Base-by-base conservation (phyloP, 768 basidiomycete genomes). In the Mrakia frigida region DNA sequence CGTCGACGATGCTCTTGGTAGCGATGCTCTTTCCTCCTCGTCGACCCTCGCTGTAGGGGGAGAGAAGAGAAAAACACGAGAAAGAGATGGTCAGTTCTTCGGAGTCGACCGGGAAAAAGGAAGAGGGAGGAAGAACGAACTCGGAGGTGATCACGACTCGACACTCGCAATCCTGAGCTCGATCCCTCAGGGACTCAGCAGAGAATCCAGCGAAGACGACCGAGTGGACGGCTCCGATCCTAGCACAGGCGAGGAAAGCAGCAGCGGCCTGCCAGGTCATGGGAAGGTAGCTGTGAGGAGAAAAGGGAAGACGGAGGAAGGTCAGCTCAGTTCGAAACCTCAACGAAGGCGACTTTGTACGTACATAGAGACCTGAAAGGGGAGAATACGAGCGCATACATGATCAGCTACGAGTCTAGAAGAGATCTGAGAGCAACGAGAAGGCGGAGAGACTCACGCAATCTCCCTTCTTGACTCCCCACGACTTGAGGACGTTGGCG, bases 141-240 rank as follows among this genome's bases (percentile, higher is more conserved):
- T 99, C 96, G 46, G 90, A 90, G 14, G 96, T 99, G 81, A 99
- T 93, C 77, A 99, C 85, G n/a, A 99, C 92, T 63, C 90, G 88
- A 46, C 89, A 92, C 80, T 88, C 87, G 85, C 96, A 97, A 83
- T 99, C 96, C 63, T 89, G 87, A 28, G 94, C 88, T 72, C 96
- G 90, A 84, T 98, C 96, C 53, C 96, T 89, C 67, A 99, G 89
- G 3, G 92, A 90, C 84, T 99, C 96, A 13, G 95, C 89, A 11
- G 91, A 92, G 86, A 99, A 99, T 9, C 96, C 96, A 67, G 96
- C 96, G 79, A 99, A 99, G 75, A 99, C 90, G 81, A 97, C 96
- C 11, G 94, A 95, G 85, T 99, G 96, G 67, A 98, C 86, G 33
- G 96, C 96, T 33, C 96, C 96, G 80, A 99, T 92, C 79, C 96